Evolutionary conservation across 169 alveolate species (phyloP).

Genomic region (Plasmodium malariae): DNA sequence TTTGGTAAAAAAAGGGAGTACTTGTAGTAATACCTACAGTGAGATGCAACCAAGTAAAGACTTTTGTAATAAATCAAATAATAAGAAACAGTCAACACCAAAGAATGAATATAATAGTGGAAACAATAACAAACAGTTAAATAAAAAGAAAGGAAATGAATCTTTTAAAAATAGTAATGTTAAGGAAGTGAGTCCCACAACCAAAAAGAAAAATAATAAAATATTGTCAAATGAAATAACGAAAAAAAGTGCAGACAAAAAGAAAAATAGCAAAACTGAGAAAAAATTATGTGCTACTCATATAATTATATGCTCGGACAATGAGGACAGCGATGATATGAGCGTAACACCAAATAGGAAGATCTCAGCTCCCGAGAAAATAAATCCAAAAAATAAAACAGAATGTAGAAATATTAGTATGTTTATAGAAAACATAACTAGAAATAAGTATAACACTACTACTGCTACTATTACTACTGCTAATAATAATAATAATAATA

Average conservation of each 20-base stretch:
- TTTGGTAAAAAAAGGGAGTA: not conserved
- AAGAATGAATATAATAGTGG: constrained; percentile 5
- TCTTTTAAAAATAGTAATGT: not conserved
- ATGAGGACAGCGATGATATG: constrained; percentile 22
- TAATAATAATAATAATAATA: not conserved
- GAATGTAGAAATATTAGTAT: constrained; percentile 16
- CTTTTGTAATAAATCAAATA: not conserved
- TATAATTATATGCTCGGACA: constrained; percentile 32
- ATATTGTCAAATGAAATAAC: not conserved
- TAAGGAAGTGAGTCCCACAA: not conserved
- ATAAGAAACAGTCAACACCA: constrained; percentile 8
- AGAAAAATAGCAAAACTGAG: constrained; percentile 7
- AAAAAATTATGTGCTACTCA: constrained; percentile 11
- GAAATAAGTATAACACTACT: constrained; percentile 9
- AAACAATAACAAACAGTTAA: not conserved
- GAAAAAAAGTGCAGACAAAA: constrained; percentile 13
- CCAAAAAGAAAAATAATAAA: constrained; percentile 30
- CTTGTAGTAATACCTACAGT: not conserved
- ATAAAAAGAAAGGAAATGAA: constrained; percentile 21
- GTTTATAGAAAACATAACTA: constrained; percentile 26
- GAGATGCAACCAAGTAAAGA: not conserved
- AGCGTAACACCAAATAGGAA: not conserved
- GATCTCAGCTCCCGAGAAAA: not conserved
- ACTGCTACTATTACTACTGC: not conserved
- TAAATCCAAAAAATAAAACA: constrained; percentile 1